These are phyloP conservation scores for Penicillium coprophilum DNA, from an alignment of 495 filamentous ascomycete genomes.

Conservation along the genomic window DNA sequence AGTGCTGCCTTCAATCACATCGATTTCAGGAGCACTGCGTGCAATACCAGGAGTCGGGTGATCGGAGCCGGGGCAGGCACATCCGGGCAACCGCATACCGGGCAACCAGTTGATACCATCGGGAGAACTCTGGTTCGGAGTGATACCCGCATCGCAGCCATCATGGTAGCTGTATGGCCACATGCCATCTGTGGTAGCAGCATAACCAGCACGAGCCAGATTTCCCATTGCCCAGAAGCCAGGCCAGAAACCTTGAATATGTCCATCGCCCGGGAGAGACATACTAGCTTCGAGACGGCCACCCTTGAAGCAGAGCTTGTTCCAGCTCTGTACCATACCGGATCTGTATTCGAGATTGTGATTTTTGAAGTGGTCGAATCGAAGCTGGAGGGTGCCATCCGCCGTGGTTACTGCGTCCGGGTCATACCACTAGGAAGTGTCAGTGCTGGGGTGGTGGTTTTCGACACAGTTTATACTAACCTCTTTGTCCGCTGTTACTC, in stretches of 20 bases:
- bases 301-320: slow-evolving; percentile 75
- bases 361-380: slow-evolving; percentile 66
- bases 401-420: slow-evolving; percentile 71
- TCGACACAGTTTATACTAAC: slow-evolving; percentile 26
- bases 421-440: slow-evolving; percentile 66
- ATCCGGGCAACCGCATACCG: slow-evolving; percentile 72
- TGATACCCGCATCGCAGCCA: slow-evolving; percentile 72
- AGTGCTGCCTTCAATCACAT: slow-evolving; percentile 71
- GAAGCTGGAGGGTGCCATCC: slow-evolving; percentile 65
- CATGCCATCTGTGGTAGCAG: slow-evolving; percentile 68
- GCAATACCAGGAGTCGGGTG: slow-evolving; percentile 71
- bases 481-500: slow-evolving; percentile 73
- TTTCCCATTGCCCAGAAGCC: slow-evolving; percentile 84
- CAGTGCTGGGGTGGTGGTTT: slow-evolving; percentile 3
- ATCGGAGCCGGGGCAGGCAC: slow-evolving; percentile 63
- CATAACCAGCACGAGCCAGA: slow-evolving; percentile 67
- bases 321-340: slow-evolving; percentile 83
- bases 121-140: slow-evolving; percentile 68
- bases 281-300: slow-evolving; percentile 75
- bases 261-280: slow-evolving; percentile 69
- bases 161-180: slow-evolving; percentile 80
- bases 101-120: slow-evolving; percentile 70
- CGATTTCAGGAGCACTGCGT: slow-evolving; percentile 73
- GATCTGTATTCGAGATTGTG: slow-evolving; percentile 71
- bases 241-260: slow-evolving; percentile 73